phyloP scores from a whole-genome alignment of 805 yeast species.

The Jamesozyma piceae region DNA sequence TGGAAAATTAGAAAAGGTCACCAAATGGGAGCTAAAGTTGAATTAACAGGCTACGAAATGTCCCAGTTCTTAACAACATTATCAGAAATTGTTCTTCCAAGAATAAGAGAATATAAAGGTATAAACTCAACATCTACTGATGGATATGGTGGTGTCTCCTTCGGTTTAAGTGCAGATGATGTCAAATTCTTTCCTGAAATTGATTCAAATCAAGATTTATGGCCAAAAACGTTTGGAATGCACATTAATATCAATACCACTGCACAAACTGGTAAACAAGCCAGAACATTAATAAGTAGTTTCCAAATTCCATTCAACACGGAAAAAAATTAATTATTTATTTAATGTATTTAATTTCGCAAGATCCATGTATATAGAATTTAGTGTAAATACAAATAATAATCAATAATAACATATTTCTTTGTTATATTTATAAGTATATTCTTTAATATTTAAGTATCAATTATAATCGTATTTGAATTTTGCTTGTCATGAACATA shows the following conservation, averaged over 20 bases:
- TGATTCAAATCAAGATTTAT: constrained; percentile 79
- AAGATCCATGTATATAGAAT: constrained; percentile 1
- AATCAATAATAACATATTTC: neutral
- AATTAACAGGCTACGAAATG: constrained; percentile 70
- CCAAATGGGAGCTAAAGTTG: constrained; percentile 84
- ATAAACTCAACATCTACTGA: constrained; percentile 73
- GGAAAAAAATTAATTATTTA: no score
- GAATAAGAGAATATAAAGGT: constrained; percentile 81
- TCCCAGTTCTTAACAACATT: constrained; percentile 77
- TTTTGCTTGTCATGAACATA: neutral
- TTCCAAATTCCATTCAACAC: constrained; percentile 70
- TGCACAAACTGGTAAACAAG: constrained; percentile 85
- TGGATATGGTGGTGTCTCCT: constrained; percentile 71
- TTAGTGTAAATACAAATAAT: neutral
- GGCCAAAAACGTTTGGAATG: constrained; percentile 81
- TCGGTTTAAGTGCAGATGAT: constrained; percentile 73
- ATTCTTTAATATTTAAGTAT: no score
- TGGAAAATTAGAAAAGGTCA: constrained; percentile 85
- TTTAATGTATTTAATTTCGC: no score
- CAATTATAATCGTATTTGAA: neutral
- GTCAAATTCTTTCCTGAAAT: constrained; percentile 85
- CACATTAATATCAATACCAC: constrained; percentile 77
- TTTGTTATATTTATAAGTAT: neutral
- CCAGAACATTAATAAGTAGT: constrained; percentile 74
- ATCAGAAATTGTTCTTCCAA: constrained; percentile 86